Base-by-base conservation (phyloP, 164 flowering plant species). In the Macadamia tetraphylla region DNA sequence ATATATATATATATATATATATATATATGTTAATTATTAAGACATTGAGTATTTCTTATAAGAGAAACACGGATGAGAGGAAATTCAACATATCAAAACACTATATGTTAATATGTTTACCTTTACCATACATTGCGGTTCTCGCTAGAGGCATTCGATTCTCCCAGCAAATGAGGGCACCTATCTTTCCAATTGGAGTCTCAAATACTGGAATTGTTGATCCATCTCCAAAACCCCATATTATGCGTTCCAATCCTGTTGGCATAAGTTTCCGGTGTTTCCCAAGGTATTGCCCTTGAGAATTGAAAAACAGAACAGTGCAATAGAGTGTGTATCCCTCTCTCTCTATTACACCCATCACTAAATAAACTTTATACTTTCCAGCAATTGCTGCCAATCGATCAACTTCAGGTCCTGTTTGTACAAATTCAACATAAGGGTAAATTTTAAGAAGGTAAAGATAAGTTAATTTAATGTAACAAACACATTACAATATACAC, bases 181-280 rank as follows among this genome's bases (percentile, higher is more conserved):
- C 93, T 11, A 86, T 82, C 67, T 86, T 86, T 23, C 93, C 93
- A 67, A 86, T 60, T 11, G 88, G 78, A 66, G 91, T 88, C 17
- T 88, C 91, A 71, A 76, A 84, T 60, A 88, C 89, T 0, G 91
- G 91, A 66, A 88, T 82, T 11, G 90, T 88, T 2, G 94, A 88
- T 32, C 94, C 94, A 77, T 88, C 94, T 14, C 91, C 94, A 70
- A 86, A 86, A 2, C 94, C 94, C 94, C 94, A 88, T 15, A 88
- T 85, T 6, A 87, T 72, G 11, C 88, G 88, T 72, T 88, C 91
- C 70, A 88, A 60, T 14, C 86, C 88, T 29, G 91, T 88, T 31
- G 94, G 94, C 89, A 88, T 87, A 56, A 88, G 12, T 75, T 88
- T 88, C 46, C 89, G 76, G 71, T 88, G 94, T 74, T 88, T 88